Evolutionary conservation across 441 rosid species (phyloP), one percentile per base, ranked within the genome.

Genomic region (Erodium chrysanthum): DNA sequence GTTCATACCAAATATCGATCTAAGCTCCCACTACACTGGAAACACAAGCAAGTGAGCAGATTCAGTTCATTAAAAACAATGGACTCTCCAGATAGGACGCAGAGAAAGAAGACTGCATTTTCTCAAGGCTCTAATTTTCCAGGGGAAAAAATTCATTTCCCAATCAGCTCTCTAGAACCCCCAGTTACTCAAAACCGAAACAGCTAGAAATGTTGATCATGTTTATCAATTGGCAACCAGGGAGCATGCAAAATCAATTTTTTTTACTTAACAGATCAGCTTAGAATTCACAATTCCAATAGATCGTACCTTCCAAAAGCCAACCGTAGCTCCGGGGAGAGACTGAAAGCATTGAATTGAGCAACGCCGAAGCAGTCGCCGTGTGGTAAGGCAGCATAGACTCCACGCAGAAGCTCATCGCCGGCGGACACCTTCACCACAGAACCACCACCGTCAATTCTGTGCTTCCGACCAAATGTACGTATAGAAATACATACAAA

Each of bases 311-410:
- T 71, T 71, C 74, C 15, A 68, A 62, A 37, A 64, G 68, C 74
- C 74, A 71, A 12, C 74, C 69, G 68, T 54, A 37, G 42, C 54
- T 66, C 64, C 69, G 40, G 56, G 64, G 68, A 65, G 66, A 42
- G 69, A 65, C 68, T 12, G 60, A 54, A 7, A 54, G 60, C 60
- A 54, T 54, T 2, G 60, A 54, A 54, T 54, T 54, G 11, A 71
- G 40, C 69, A 71, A 37, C 22, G 74, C 64, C 33, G 69, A 65
- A 5, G 74, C 58, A 14, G 74, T 71, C n/a, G 69, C 69, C 22
- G 65, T 65, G 65, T 71, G 74, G 68, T 52, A 71, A 23, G 74
- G 69, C 64, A 65, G 14, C 74, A 65, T 31, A 25, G 74, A 71
- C 58, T 71, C 74, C 68, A 71, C n/a, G 35, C 74, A 71, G 74